Evolutionary conservation across 192 early-diverging fungal species (phyloP).

Genomic region (Geranomyces variabilis): DNA sequence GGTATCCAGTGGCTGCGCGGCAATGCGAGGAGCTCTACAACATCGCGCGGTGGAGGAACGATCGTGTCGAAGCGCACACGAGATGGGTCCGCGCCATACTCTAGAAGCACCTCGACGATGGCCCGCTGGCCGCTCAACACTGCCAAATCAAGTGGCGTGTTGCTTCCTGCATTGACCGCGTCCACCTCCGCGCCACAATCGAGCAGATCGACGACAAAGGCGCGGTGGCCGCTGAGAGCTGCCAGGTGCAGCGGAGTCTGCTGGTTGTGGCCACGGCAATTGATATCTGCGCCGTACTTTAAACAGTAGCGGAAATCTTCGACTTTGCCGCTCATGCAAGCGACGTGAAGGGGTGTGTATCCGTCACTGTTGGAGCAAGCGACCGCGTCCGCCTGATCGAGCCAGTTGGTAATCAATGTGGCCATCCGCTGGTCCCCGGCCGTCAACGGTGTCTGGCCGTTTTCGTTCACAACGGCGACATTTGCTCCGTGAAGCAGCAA

Average conservation of each 20-base stretch:
- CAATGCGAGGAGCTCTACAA: too few species aligned
- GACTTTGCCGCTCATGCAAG: conserved; percentile 39
- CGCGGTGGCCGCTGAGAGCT: conserved; percentile 35
- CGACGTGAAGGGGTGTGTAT: conserved; percentile 47
- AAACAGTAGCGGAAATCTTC: conserved; percentile 35
- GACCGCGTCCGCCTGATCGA: conserved; percentile 41
- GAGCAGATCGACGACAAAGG: conserved; percentile 43
- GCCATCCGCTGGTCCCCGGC: conserved; percentile 42
- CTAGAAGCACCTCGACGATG: conserved; percentile 37
- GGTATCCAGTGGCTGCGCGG: too few species aligned
- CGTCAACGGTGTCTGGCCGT: conserved; percentile 50
- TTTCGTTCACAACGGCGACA: conserved; percentile 44
- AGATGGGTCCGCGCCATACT: conserved; percentile 49
- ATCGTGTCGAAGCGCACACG: too few species aligned
- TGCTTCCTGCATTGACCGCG: conserved; percentile 20
- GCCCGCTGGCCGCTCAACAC: conserved; percentile 32
- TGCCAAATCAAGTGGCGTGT: conserved; percentile 55
- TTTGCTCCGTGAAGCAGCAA: conserved; percentile 55
- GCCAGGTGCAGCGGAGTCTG: conserved; percentile 61
- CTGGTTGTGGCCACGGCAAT: conserved; percentile 41
- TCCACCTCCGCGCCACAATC: conserved; percentile 53
- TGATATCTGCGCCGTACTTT: conserved; percentile 54
- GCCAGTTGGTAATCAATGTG: conserved; percentile 47
- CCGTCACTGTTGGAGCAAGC: conserved; percentile 41
- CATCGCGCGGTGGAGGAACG: too few species aligned